Base-by-base conservation (phyloP, 352 stramenopile species). In the Thraustochytrium sp. region DNA sequence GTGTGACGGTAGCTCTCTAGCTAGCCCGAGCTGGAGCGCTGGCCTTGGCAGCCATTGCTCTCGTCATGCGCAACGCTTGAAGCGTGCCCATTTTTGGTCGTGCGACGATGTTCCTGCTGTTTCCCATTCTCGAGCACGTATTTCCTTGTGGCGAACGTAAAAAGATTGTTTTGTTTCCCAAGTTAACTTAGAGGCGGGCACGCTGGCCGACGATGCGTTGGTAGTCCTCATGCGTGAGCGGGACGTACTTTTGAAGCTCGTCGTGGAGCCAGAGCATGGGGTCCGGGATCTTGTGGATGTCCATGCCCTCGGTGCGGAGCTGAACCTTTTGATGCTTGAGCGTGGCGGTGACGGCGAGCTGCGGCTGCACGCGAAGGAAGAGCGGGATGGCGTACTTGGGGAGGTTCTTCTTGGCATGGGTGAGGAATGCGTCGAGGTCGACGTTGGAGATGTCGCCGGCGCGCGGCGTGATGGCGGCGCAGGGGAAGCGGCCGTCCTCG, bases 241-340 rank as follows among this genome's bases (percentile, higher is more conserved):
- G 75, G 18, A 40, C 56, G 29, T 84, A 84, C 40, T 48, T 77
- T 29, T 84, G 23, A 23, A 26, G 3, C 36, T 83, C 29, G 44
- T 49, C 40, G 36, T 84, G 34, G 23, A 84, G 49, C 75, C 75
- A 84, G 49, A 46, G 53, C 29, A 84, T 51, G 2, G 75, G 75
- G 49, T 84, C 75, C 26, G n/a, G 9, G 16, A 94, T 85, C 31
- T 88, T 68, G 8, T 86, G 88, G n/a, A 91, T 87, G 44, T 94
- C 90, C 40, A 93, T 91, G 40, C 91, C 92, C 42, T 95, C 86
- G 51, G 90, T 92, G 21, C 91, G 88, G 5, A 97, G 88, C 83
- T 94, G 93, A 3, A 91, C 91, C 86, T 96, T 97, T 80, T 96
- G 89, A 42, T 96, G 92, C 86, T 97, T 97, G 89, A 97, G 94